Base-by-base conservation (phyloP, 345 rosid species). In the Geranium rotundifolium region DNA sequence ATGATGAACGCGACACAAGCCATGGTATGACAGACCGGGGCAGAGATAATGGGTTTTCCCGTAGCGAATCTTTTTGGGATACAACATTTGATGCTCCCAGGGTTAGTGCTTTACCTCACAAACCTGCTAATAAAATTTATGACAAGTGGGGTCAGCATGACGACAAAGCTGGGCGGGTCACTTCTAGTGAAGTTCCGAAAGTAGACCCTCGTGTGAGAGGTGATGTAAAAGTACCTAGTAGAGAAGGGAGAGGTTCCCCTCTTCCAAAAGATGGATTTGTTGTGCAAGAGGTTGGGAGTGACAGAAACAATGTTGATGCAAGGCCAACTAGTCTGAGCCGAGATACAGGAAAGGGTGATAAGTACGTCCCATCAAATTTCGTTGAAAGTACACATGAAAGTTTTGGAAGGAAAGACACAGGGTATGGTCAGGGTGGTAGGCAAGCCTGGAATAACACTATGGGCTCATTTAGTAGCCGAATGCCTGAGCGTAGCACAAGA, bases 1-100 rank as follows among this genome's bases (percentile, higher is more conserved):
- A 95, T 78, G 99, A 95, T 78, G 99, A 95, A 74, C 97, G 96
- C 68, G 99, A 95, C 66, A 90, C 95, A 34, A 77, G 97, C 68
- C 85, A 72, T 66, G 83, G 84, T 60, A 78, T 88, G 70, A 65
- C 73, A 55, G 85, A 86, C 52, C 64, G 80, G 29, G 84, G 81
- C 65, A 92, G 83, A 59, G 95, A 84, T 68, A 68, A 76, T 65
- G 85, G 85, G 17, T 82, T 79, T 72, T 65, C 82, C 2, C 90
- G 79, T 65, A 76, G 57, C 65, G 97, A 88, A 59, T 79, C 81
- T 61, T 84, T 63, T 58, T 82, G 93, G 97, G 95, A 92, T 37
- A 77, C 79, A 54, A 87, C 81, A 81, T 85, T 80, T 76, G 88
- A 83, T 80, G 75, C 83, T 70, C 89, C 89, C 16, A 89, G 80